Conservation (phyloP, 139 green algal genomes). For the Coccomyxa sp. region DNA sequence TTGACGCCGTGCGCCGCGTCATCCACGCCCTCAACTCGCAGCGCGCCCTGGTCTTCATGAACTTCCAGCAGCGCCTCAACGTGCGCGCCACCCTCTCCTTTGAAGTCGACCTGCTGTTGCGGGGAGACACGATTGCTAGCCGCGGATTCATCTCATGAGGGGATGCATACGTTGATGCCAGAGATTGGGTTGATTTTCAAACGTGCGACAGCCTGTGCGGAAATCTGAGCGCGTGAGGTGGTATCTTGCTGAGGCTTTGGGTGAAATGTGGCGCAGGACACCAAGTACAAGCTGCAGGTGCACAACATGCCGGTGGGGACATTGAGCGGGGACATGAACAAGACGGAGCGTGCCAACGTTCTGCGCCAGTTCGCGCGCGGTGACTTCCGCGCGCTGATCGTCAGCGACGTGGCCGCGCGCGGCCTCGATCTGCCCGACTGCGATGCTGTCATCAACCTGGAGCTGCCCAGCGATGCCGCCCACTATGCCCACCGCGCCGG, state of each 20-base stretch:
- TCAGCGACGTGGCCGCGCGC: conserved; percentile 85
- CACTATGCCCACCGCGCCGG: conserved; percentile 89
- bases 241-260: no score
- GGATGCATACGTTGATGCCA: no score
- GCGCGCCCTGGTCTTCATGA: conserved; percentile 92
- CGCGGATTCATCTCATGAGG: no score
- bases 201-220: no score
- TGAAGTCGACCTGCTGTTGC: neutral
- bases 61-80: conserved; percentile 84
- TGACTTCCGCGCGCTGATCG: conserved; percentile 60
- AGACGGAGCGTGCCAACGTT: conserved; percentile 54
- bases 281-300: conserved; percentile 76
- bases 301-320: conserved; percentile 62
- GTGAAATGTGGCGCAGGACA: conserved; percentile 37
- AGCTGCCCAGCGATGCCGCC: conserved; percentile 75
- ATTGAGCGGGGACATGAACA: conserved; percentile 84
- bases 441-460: conserved; percentile 88
- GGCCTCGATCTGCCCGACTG: conserved; percentile 86
- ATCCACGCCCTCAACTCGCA: conserved; percentile 76
- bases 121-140: neutral
- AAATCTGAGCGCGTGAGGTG: no score
- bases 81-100: neutral
- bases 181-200: no score
- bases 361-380: conserved; percentile 70
- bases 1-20: conserved; percentile 71